Base-by-base conservation (phyloP, 2,329 filamentous ascomycete genomes). In the Exophiala sideris region DNA sequence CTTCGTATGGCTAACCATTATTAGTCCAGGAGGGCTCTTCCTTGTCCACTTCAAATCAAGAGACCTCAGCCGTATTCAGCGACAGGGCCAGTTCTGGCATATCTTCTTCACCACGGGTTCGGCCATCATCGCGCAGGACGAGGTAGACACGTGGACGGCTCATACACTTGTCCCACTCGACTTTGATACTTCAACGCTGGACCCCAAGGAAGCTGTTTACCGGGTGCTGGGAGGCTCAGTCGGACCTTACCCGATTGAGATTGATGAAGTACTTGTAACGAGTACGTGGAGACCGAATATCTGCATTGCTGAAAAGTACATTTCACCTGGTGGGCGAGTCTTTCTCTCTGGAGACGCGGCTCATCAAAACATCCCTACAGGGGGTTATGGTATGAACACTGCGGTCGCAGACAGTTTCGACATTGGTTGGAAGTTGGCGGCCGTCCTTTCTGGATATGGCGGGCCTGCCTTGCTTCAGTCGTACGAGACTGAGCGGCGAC, bases 361-460 rank as follows among this genome's bases (percentile, higher is more conserved):
- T 5, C 70, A 73, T 52, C 60, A 65, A 20, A 68, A 65, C 14
- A 62, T 65, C 12, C 68, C 70, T 1, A 62, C 62, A 3, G 71
- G 71, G 3, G 71, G 70, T 0, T 70, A 72, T 44, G 72, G 71
- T 3, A 67, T 72, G 62, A 73, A 73, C 50, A 70, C 59, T 5
- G 70, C 67, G 0, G 58, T 73, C 2, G 65, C 62, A 7, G 71
- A 74, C 50, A 67, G 65, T 2, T 60, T 68, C 36, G 67, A 70
- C 51, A 56, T 74, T 2, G 66, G 64, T 16, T 73, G 70, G 70
- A 67, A 67, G 32, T 56, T 72, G 2, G 65, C 64, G 4, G 65
- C 62, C 2, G 56, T 67, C 2, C 14, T 69, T 2, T 53, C 63
- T 12, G 65, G 64, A 14, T 60, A 65, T 24, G 69, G 63, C 1